These are phyloP conservation scores for Sarocladium kiliense DNA, from an alignment of 2,329 filamentous ascomycete genomes.

Conservation along the genomic window DNA sequence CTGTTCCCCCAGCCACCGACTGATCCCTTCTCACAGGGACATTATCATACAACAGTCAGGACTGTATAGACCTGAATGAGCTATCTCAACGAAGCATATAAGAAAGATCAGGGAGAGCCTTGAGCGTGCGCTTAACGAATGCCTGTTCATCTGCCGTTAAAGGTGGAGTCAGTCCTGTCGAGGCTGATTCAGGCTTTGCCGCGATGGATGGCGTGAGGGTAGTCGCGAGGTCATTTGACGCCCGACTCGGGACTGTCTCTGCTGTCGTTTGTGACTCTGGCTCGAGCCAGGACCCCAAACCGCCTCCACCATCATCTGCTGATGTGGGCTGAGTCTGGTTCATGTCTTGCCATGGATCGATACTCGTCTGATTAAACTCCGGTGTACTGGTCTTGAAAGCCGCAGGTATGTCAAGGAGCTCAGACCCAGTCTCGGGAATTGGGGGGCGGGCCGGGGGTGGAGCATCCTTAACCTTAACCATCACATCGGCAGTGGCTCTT, in stretches of 20 bases:
- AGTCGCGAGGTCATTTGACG: not conserved
- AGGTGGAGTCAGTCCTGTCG: not conserved
- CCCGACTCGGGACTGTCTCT: not conserved
- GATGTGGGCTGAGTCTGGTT: not conserved
- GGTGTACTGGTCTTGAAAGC: not conserved
- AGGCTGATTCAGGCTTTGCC: not conserved
- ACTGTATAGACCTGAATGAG: too few species aligned
- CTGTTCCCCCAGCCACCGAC: too few species aligned
- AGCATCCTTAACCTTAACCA: not conserved
- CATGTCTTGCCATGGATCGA: not conserved
- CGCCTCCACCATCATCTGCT: not conserved
- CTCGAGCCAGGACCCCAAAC: not conserved
- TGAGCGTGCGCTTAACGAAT: conserved; percentile 27
- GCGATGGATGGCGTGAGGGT: not conserved
- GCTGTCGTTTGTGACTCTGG: not conserved
- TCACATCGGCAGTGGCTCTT: not conserved
- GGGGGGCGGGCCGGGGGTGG: not conserved
- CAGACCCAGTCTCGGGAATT: not conserved
- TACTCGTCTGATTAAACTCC: not conserved
- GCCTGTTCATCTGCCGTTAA: conserved; percentile 20
- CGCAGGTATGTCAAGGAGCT: not conserved
- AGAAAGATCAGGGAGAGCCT: conserved; percentile 36
- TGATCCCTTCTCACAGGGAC: too few species aligned
- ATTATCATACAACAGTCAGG: not conserved
- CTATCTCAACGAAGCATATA: conserved; percentile 33